A percentile compares a stretch with the other conserved stretches of the same genome.
Conservation (phyloP, 164 flowering plant species). For the Warburgia ugandensis region DNA sequence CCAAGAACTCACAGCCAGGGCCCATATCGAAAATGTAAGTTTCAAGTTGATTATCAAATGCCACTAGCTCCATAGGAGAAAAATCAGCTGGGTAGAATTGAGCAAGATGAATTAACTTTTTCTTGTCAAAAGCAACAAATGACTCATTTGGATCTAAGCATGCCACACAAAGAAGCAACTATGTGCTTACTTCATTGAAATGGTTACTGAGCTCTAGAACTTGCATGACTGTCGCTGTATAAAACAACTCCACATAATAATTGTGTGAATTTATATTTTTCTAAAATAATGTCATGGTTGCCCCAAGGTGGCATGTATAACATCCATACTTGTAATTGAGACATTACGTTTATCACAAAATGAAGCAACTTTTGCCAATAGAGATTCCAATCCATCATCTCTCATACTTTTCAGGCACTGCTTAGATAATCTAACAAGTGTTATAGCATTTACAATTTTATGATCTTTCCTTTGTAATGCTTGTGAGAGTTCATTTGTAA, state of each 20-base stretch:
- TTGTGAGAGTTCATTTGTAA: neutral
- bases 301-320: neutral
- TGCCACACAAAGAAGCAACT: too few relatives aligned
- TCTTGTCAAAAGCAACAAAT: too few relatives aligned
- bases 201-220: neutral
- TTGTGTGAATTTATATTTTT: neutral
- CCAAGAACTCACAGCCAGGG: too few relatives aligned
- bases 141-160: too few relatives aligned
- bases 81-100: too few relatives aligned
- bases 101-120: too few relatives aligned
- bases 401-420: neutral
- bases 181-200: too few relatives aligned
- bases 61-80: too few relatives aligned
- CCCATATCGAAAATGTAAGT: neutral
- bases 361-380: too few relatives aligned
- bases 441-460: neutral
- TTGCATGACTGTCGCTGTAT: neutral
- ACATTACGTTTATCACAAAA: neutral
- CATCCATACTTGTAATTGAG: neutral
- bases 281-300: neutral
- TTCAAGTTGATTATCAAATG: neutral
- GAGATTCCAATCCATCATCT: neutral
- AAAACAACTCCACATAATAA: neutral
- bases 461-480: neutral
- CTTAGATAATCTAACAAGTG: neutral